These are phyloP conservation scores for Eleusine coracana DNA, from an alignment of 176 grass and related monocot genomes.

Conservation along the genomic window DNA sequence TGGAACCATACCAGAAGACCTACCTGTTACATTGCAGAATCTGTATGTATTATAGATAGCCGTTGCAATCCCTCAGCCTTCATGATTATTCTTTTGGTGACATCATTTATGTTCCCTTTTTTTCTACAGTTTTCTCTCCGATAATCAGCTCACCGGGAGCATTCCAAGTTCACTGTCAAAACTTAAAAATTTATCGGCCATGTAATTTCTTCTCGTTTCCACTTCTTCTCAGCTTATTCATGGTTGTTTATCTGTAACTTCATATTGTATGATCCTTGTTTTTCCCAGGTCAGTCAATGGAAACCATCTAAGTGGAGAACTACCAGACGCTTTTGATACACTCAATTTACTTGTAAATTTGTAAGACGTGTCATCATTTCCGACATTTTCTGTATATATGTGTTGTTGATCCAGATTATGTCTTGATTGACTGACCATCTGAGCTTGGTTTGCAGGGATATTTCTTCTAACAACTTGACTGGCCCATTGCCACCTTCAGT, in stretches of 20 bases:
- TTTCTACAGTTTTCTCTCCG: constrained; percentile 85
- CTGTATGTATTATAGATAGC: constrained; percentile 54
- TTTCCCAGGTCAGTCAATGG: constrained; percentile 79
- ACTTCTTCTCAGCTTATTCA: constrained; percentile 2
- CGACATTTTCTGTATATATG: constrained; percentile 22
- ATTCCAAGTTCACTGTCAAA: constrained; percentile 92
- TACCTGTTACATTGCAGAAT: constrained; percentile 76
- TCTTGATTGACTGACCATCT: constrained; percentile 30
- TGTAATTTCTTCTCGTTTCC: constrained; percentile 50
- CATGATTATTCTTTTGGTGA: constrained; percentile 3
- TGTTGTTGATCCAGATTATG: background rate
- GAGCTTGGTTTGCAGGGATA: constrained; percentile 55
- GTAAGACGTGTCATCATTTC: constrained; percentile 49
- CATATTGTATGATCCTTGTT: constrained; percentile 14
- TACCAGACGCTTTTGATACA: constrained; percentile 80
- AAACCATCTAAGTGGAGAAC: constrained; percentile 75
- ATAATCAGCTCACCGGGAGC: constrained; percentile 95
- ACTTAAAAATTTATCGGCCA: constrained; percentile 63
- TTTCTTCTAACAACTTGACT: constrained; percentile 87
- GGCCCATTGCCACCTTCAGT: constrained; percentile 73
- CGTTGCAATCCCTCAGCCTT: background rate
- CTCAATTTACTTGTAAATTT: constrained; percentile 82
- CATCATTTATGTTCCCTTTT: constrained; percentile 5
- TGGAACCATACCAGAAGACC: constrained; percentile 86
- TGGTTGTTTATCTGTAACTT: constrained; percentile 1